Conservation (phyloP, 2,329 filamentous ascomycete genomes). For the Xylariaceae sp. region DNA sequence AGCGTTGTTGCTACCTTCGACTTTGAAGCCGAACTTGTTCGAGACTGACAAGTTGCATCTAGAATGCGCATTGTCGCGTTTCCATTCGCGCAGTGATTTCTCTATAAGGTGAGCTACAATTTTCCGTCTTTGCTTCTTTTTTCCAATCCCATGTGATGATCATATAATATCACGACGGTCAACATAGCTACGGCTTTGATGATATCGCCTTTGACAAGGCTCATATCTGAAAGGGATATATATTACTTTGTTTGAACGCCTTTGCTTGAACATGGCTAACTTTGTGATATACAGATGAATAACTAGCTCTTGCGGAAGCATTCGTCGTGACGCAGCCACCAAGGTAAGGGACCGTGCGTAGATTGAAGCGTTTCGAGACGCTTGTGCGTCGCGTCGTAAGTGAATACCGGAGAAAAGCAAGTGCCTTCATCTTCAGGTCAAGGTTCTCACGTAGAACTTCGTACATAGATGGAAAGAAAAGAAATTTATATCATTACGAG, state of each 20-base stretch:
- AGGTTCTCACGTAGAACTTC: too few relatives aligned
- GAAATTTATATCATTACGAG: too few relatives aligned
- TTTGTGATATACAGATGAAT: neutral
- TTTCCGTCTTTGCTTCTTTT: slow-evolving; percentile 10
- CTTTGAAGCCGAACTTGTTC: neutral
- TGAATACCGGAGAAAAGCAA: too few relatives aligned
- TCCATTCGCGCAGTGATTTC: neutral
- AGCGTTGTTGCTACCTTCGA: slow-evolving; percentile 19
- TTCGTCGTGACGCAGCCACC: neutral
- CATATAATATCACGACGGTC: slow-evolving; percentile 77
- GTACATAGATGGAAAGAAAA: too few relatives aligned
- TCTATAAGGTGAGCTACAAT: slow-evolving; percentile 18
- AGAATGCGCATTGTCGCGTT: slow-evolving; percentile 1
- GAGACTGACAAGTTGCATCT: slow-evolving; percentile 29
- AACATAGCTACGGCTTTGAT: slow-evolving; percentile 76
- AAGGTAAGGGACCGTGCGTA: neutral
- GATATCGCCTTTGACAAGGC: slow-evolving; percentile 76
- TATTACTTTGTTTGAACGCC: slow-evolving; percentile 28
- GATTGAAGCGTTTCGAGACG: neutral
- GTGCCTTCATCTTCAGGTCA: too few relatives aligned
- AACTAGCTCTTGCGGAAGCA: neutral
- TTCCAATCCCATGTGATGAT: slow-evolving; percentile 56
- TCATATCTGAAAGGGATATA: slow-evolving; percentile 26
- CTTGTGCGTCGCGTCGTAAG: neutral
- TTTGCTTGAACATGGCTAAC: slow-evolving; percentile 8